Conservation (phyloP, 768 basidiomycete species). For the Tulasnella sp. region DNA sequence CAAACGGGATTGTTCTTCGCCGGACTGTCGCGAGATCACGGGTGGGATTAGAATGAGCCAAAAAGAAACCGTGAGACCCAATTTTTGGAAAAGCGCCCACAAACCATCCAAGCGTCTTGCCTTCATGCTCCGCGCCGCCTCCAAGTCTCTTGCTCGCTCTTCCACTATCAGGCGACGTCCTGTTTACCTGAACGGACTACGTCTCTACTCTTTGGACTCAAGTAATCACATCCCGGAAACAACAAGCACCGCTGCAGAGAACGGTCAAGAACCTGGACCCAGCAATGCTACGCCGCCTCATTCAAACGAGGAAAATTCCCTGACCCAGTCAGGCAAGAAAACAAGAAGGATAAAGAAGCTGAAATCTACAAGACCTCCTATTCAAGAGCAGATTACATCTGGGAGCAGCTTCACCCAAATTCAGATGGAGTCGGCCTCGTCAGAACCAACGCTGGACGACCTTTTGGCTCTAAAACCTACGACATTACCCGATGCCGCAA, state of each 20-base stretch:
- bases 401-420: conserved; percentile 16
- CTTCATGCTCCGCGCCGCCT: background rate
- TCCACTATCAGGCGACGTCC: background rate
- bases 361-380: background rate
- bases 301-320: background rate
- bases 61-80: conserved; percentile 23
- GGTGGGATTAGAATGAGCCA: conserved; percentile 21
- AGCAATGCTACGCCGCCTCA: background rate
- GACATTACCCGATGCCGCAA: background rate
- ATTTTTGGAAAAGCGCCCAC: conserved; percentile 21
- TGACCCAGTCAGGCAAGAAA: background rate
- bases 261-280: background rate
- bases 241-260: background rate
- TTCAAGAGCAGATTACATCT: background rate
- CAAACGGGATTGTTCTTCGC: background rate
- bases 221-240: background rate
- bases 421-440: background rate
- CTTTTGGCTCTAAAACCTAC: background rate
- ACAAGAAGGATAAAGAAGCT: background rate
- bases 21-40: conserved; percentile 17
- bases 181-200: background rate
- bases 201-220: background rate
- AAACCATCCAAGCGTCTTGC: background rate
- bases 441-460: conserved; percentile 13
- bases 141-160: background rate